Base-by-base conservation (phyloP, 352 stramenopile species). In the Globisporangium viniferum region DNA sequence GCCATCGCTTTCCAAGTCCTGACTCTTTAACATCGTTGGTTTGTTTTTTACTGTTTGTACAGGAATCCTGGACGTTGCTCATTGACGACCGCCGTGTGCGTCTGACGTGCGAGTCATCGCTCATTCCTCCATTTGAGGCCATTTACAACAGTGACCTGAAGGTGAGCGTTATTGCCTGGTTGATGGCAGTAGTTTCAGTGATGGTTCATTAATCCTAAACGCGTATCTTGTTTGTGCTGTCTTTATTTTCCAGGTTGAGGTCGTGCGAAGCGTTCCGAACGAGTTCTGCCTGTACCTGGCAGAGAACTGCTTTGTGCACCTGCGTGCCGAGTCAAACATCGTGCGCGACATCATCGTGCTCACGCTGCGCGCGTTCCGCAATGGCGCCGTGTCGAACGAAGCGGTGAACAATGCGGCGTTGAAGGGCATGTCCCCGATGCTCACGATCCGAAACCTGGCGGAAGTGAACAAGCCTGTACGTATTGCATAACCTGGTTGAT, bases 21-120 rank as follows among this genome's bases (percentile, higher is more conserved):
- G 44, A 49, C 41, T n/a, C 44, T 22, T 44, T 44, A 22, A 33
- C 3, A 9, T 20, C 24, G 15, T 56, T 62, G 4, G 44, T 1
- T 59, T 24, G n/a, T 44, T 10, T 44, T 59, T 22, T 31, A 27
- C 9, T 24, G 18, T 39, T 48, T 6, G 22, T 53, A 22, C 59
- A 94, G 81, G 87, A 95, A 71, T 90, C 81, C 69, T 95, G 87
- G 87, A 93, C 85, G 56, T 71, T 95, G 22, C 64, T 95, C 27
- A 89, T 93, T 29, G 87, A 95, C 59, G 85, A 93, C 74, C 79
- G 83, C 3, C 78, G 85, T 24, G 80, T 95, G 46, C 76, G 87
- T 4, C 71, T 95, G 39, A 90, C 85, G 54, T 95, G 87, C 66
- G 87, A 95, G 59, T 95, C 87, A 44, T 93, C 87, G 31, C 68